phyloP scores from a whole-genome alignment of 2,329 filamentous ascomycete species.

The Fusarium xyrophilum region DNA sequence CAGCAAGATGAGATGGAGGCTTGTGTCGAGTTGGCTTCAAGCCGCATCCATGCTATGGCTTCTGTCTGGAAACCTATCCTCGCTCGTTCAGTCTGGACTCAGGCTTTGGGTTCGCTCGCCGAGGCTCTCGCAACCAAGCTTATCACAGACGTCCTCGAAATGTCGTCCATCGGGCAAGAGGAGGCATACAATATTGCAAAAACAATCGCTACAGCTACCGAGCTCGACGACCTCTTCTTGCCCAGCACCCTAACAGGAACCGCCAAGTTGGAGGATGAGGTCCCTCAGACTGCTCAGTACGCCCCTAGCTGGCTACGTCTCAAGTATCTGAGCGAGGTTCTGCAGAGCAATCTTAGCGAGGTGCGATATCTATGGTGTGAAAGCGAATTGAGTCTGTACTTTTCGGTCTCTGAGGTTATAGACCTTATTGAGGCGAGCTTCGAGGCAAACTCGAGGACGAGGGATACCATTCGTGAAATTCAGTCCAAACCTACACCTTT shows the following conservation, averaged over 20 bases:
- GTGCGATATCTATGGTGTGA: conserved; percentile 70
- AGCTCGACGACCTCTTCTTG: conserved; percentile 66
- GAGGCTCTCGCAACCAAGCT: conserved; percentile 67
- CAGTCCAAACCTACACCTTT: conserved; percentile 56
- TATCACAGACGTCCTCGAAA: conserved; percentile 67
- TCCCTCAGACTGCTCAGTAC: conserved; percentile 66
- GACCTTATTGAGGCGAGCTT: conserved; percentile 70
- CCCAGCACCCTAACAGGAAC: conserved; percentile 49
- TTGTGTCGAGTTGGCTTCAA: conserved; percentile 60
- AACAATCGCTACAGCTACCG: conserved; percentile 63
- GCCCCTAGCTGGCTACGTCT: conserved; percentile 68
- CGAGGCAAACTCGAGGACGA: conserved; percentile 66
- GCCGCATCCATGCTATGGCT: conserved; percentile 61
- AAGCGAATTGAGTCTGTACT: conserved; percentile 70
- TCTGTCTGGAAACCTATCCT: conserved; percentile 65
- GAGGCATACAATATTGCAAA: conserved; percentile 68
- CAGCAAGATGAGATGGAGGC: conserved; percentile 62
- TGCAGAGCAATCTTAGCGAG: conserved; percentile 71
- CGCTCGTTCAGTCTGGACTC: conserved; percentile 66
- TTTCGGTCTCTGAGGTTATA: conserved; percentile 65
- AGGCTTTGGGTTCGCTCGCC: conserved; percentile 66
- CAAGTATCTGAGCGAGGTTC: conserved; percentile 68
- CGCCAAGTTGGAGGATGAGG: conserved; percentile 46
- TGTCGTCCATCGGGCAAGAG: conserved; percentile 67
- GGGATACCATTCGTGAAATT: conserved; percentile 66